These are phyloP conservation scores for Ilex asprella DNA, from an alignment of 257 asterid species.

Conservation along the genomic window DNA sequence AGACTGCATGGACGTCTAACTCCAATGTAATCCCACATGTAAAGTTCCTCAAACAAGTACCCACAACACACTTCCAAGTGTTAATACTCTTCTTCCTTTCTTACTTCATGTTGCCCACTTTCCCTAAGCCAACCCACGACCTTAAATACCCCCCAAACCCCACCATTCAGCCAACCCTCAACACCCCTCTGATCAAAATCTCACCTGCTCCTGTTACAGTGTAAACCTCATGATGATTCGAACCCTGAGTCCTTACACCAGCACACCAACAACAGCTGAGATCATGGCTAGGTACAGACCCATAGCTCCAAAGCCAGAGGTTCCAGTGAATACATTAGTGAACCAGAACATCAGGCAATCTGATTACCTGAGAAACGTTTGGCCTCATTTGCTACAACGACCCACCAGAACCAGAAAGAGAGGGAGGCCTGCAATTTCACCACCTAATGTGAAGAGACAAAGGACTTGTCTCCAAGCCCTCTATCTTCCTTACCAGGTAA, in stretches of 20 bases:
- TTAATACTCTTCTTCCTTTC: conserved; percentile 15
- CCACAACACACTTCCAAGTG: conserved; percentile 72
- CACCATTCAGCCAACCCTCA: not conserved
- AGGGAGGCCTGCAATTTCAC: conserved; percentile 57
- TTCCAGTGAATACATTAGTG: conserved; percentile 20
- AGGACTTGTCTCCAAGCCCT: conserved; percentile 39
- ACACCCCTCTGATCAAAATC: not conserved
- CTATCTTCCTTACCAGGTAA: conserved; percentile 25
- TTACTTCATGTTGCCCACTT: conserved; percentile 42
- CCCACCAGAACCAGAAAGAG: conserved; percentile 83
- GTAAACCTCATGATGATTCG: conserved; percentile 43
- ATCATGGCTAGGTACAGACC: conserved; percentile 92
- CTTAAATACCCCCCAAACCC: conserved; percentile 19
- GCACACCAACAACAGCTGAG: conserved; percentile 65
- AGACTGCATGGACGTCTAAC: no score
- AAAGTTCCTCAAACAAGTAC: conserved; percentile 66
- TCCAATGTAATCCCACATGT: conserved; percentile 47
- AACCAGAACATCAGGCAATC: conserved; percentile 53
- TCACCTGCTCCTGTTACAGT: not conserved
- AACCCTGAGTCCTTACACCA: conserved; percentile 46
- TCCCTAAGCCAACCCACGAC: conserved; percentile 37
- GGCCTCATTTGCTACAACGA: conserved; percentile 80
- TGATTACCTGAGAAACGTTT: conserved; percentile 57
- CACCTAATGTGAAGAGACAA: conserved; percentile 41
- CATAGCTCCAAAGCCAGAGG: conserved; percentile 83